These are phyloP conservation scores for Myxozyma neotropica DNA, from an alignment of 805 yeast genomes.

Conservation along the genomic window DNA sequence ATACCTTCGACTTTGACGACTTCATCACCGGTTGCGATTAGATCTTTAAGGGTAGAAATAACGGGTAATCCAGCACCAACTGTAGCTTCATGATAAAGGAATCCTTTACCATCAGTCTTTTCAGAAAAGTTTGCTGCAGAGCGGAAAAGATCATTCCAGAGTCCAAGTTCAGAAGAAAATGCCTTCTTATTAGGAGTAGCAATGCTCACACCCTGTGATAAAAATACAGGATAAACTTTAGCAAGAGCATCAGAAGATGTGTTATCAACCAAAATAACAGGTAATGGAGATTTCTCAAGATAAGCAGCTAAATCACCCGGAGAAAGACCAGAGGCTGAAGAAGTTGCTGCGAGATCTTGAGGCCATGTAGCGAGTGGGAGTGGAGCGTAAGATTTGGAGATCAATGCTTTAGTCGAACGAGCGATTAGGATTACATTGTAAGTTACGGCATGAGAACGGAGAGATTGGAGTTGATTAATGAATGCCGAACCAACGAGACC, in stretches of 20 bases:
- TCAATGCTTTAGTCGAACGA: conserved; percentile 68
- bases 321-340: conserved; percentile 52
- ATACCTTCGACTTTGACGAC: conserved; percentile 92
- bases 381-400: conserved; percentile 70
- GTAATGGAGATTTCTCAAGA: conserved; percentile 66
- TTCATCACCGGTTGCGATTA: conserved; percentile 90
- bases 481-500: conserved; percentile 96
- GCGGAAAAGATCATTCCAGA: conserved; percentile 76
- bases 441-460: conserved; percentile 50
- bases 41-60: conserved; percentile 82
- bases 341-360: conserved; percentile 49
- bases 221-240: conserved; percentile 70
- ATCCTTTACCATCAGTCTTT: conserved; percentile 52
- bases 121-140: conserved; percentile 45
- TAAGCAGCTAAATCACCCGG: conserved; percentile 61
- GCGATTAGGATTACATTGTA: conserved; percentile 83
- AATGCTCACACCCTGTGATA: conserved; percentile 78
- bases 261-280: conserved; percentile 89
- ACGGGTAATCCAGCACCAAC: conserved; percentile 99
- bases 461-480: conserved; percentile 58
- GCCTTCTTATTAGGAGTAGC: conserved; percentile 99
- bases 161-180: conserved; percentile 71
- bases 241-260: conserved; percentile 85
- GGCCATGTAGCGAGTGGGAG: conserved; percentile 65
- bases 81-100: conserved; percentile 96